These are phyloP conservation scores for Leucocoprinus birnbaumii DNA, from an alignment of 768 basidiomycete genomes.

Conservation along the genomic window DNA sequence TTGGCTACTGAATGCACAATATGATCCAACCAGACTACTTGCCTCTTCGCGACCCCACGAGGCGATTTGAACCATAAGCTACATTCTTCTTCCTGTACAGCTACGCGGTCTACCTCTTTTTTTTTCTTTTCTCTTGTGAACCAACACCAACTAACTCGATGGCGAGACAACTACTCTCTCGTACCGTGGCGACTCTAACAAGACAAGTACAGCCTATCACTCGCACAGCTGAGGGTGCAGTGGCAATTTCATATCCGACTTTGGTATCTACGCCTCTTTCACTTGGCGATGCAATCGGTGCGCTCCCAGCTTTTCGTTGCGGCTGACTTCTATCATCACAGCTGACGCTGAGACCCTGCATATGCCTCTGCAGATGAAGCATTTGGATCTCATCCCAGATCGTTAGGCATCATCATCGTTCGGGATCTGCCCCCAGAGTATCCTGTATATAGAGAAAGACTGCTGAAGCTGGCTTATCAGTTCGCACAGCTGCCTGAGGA, in stretches of 20 bases:
- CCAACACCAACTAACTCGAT: neutral
- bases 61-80: neutral
- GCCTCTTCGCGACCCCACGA: neutral
- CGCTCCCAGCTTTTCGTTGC: constrained; percentile 8
- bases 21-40: too few relatives aligned
- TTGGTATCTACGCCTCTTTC: constrained; percentile 23
- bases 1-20: too few relatives aligned
- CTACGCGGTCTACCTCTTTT: neutral
- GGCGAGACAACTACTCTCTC: constrained; percentile 8
- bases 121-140: too few relatives aligned
- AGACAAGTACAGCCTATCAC: constrained; percentile 10
- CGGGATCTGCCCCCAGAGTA: constrained; percentile 78
- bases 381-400: constrained; percentile 76
- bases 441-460: constrained; percentile 54
- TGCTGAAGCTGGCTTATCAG: constrained; percentile 72
- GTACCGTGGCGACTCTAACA: constrained; percentile 9
- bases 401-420: constrained; percentile 79
- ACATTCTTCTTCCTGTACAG: neutral
- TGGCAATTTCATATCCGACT: constrained; percentile 26
- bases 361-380: constrained; percentile 53
- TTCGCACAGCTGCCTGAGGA: constrained; percentile 72
- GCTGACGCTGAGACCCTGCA: neutral
- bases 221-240: constrained; percentile 25
- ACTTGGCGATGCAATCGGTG: constrained; percentile 54
- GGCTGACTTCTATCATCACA: neutral